phyloP scores from a whole-genome alignment of 1,139 yeast genomes.

The Yamadazyma diospyri region DNA sequence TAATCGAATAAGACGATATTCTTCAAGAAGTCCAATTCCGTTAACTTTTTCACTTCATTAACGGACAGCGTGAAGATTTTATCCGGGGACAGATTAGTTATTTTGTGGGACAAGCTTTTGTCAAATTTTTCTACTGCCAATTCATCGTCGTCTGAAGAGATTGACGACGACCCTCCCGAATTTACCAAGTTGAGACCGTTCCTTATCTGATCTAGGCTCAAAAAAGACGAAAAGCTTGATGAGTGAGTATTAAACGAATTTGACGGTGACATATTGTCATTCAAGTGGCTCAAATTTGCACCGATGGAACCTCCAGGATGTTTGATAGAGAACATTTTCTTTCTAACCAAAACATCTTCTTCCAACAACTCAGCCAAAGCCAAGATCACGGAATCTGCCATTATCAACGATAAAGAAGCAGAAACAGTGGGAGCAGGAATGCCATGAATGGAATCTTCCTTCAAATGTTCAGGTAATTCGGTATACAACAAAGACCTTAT shows the following conservation, averaged over 20 bases:
- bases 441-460: slow-evolving; percentile 71
- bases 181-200: slow-evolving; percentile 12
- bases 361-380: slow-evolving; percentile 69
- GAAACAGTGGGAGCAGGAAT: slow-evolving; percentile 87
- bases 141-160: slow-evolving; percentile 6
- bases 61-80: not conserved
- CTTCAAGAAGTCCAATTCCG: slow-evolving; percentile 26
- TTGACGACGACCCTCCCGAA: slow-evolving; percentile 6
- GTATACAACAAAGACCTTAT: slow-evolving; percentile 57
- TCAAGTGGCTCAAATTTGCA: slow-evolving; percentile 40
- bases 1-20: slow-evolving; percentile 30
- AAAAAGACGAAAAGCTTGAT: slow-evolving; percentile 22
- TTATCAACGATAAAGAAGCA: slow-evolving; percentile 69
- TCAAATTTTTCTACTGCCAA: not conserved
- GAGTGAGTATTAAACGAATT: slow-evolving; percentile 6
- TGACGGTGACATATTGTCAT: slow-evolving; percentile 20
- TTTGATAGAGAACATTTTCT: slow-evolving; percentile 56
- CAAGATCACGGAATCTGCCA: slow-evolving; percentile 77
- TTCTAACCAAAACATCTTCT: slow-evolving; percentile 51
- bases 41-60: slow-evolving; percentile 5
- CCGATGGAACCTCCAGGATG: slow-evolving; percentile 96
- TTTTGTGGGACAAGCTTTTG: not conserved
- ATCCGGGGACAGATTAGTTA: not conserved
- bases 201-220: slow-evolving; percentile 28
- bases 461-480: slow-evolving; percentile 52